phyloP scores from a whole-genome alignment of 2,329 filamentous ascomycete species.

The Phaeophleospora eucalypticola region DNA sequence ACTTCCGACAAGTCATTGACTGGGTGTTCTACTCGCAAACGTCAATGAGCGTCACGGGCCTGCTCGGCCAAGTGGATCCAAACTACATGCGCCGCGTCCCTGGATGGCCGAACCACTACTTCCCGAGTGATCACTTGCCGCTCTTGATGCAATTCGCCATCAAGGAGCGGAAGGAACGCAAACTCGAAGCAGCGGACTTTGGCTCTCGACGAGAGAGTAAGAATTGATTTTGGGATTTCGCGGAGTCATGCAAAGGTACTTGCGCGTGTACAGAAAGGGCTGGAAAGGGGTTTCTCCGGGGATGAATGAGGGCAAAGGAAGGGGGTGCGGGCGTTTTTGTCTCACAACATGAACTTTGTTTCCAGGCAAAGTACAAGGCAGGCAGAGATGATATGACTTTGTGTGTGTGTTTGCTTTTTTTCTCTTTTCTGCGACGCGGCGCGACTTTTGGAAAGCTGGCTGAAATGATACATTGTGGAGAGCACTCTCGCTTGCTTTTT shows the following conservation, averaged over 20 bases:
- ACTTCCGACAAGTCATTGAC: conserved; percentile 88
- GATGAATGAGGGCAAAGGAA: conserved; percentile 7
- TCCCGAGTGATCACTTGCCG: conserved; percentile 87
- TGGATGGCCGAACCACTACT: conserved; percentile 90
- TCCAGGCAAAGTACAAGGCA: conserved; percentile 11
- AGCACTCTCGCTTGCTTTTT: too few relatives aligned
- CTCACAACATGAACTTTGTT: conserved; percentile 1
- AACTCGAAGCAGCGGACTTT: conserved; percentile 35
- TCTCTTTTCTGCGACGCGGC: too few relatives aligned
- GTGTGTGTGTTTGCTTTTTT: too few relatives aligned
- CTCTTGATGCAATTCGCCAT: conserved; percentile 86
- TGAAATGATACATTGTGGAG: too few relatives aligned
- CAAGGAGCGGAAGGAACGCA: conserved; percentile 72
- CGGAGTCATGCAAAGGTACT: conserved; percentile 4
- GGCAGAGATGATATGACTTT: too few relatives aligned
- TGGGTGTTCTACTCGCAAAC: conserved; percentile 98
- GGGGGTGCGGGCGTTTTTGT: conserved; percentile 1
- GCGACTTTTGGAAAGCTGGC: too few relatives aligned
- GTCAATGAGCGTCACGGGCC: conserved; percentile 73
- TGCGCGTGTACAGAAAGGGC: conserved; percentile 3
- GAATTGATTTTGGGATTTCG: conserved; percentile 15
- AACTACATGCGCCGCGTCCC: conserved; percentile 82
- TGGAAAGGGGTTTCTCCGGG: conserved; percentile 1
- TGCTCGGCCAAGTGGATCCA: conserved; percentile 82
- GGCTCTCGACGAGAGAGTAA: conserved; percentile 16